These are phyloP conservation scores for Phytopythium aichiense DNA, from an alignment of 352 stramenopile genomes.

Conservation along the genomic window DNA sequence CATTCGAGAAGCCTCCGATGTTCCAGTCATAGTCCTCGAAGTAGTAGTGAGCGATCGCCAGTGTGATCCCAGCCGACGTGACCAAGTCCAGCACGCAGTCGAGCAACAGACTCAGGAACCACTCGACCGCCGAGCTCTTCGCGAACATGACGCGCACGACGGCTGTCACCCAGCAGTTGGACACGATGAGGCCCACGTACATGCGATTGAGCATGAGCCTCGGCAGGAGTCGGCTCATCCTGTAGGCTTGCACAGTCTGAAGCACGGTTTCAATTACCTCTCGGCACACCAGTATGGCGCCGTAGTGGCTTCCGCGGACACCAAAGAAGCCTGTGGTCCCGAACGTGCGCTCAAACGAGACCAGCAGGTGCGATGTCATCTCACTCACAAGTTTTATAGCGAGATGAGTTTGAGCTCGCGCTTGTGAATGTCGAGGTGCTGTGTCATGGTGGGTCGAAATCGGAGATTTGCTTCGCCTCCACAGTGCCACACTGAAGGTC, in stretches of 20 bases:
- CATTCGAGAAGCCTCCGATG: conserved; percentile 4
- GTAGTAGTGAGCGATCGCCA: conserved; percentile 1
- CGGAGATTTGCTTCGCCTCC: not conserved
- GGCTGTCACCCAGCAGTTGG: conserved; percentile 31
- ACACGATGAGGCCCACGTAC: conserved; percentile 12
- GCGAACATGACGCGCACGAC: conserved; percentile 20
- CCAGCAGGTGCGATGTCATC: not conserved
- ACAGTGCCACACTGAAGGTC: not conserved
- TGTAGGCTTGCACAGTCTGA: conserved; percentile 27
- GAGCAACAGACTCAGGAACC: conserved; percentile 26
- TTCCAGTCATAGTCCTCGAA: conserved; percentile 7
- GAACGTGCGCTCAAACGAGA: conserved; percentile 5
- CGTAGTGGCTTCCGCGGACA: conserved; percentile 14
- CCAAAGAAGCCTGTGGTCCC: conserved; percentile 9
- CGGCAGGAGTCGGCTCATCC: conserved; percentile 18
- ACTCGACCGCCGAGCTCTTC: conserved; percentile 12
- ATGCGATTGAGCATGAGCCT: conserved; percentile 12
- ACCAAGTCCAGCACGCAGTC: conserved; percentile 37
- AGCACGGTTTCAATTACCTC: conserved; percentile 27
- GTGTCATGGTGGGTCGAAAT: not conserved
- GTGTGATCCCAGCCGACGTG: conserved; percentile 24
- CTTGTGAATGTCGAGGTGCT: not conserved
- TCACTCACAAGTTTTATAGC: not conserved
- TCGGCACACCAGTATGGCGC: conserved; percentile 16
- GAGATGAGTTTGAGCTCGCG: not conserved